Evolutionary conservation across 2,329 filamentous ascomycete genomes (phyloP), one percentile per base, ranked within the genome.

Genomic region (Fusarium musae): DNA sequence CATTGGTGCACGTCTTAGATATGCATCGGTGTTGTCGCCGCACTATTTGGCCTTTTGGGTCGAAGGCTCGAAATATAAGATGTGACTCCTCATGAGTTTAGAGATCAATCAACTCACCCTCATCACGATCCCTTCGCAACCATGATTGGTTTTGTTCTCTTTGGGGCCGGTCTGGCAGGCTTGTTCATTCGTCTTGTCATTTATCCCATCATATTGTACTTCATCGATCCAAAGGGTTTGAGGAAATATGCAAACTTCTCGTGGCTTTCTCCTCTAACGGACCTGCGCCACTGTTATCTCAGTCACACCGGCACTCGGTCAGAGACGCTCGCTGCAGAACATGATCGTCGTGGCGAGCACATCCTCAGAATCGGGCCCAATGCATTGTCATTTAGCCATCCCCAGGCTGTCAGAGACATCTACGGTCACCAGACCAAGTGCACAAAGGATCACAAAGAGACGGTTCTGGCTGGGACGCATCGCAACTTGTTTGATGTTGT

Each of bases 401-500:
- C 70, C 2, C 62, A 73, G 10, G 78, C 75, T 6, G 66, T 78
- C 40, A 77, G 74, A 54, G 72, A 77, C 84, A 63, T 88, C 81
- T 71, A 84, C 49, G 78, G 77, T 23, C 86, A 88, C 69, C 84
- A 84, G 43, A 85, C 87, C 3, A 83, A 82, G 32, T 88, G 86
- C 69, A 82, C 79, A 17, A 89, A 89, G 66, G 87, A 87, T 26
- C 78, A 78, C 2, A 84, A 83, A 21, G 88, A 88, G 68, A 69
- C 80, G 4, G 75, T 84, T 19, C 79, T 83, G 0, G 80, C 86
- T 1, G 86, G 86, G 5, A 82, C 83, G 0, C 87, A 89, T 76
- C 85, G 80, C 68, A 84, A 89, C 64, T 82, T 89, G 2, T 85
- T 86, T 30, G 87, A 89, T 75, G 86, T 87, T 3, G 77, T 86